Evolutionary conservation across 2,329 filamentous ascomycete species (phyloP), one percentile per base, ranked within the genome.

Genomic region (Volutella citrinella): DNA sequence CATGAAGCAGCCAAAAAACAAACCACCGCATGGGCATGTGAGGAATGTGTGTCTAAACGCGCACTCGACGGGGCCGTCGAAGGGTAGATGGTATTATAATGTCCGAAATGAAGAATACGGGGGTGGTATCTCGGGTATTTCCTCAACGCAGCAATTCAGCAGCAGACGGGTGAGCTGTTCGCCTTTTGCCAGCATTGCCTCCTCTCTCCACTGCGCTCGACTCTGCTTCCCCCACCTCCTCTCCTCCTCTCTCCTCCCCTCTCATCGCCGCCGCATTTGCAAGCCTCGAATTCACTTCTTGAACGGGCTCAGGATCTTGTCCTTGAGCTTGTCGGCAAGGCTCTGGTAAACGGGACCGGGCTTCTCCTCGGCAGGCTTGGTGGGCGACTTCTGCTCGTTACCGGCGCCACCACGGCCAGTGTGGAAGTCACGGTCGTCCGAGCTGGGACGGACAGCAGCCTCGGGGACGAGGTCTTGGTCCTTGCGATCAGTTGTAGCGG

Each of bases 401-500:
- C 76, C 77, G 9, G 71, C 74, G 38, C 77, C 77, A 51, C 77
- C 77, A 19, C 77, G 76, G 36, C 78, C 78, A 24, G 69, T 71
- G 61, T 81, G 76, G 57, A 68, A 73, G 52, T 76, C 71, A 38
- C 60, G 54, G 32, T 64, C 61, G 12, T 76, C 69, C 30, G 61
- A 59, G 51, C 64, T 69, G 18, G 66, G 62, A 17, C 74, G 71
- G 31, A 68, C 54, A 15, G 76, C 76, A 13, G 55, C 64, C 29
- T 74, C 70, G 26, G 78, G 75, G 13, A 81, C 52, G 24, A 74
- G 38, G 30, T 78, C 74, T 40, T 62, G 54, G 59, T 80, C 76
- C 17, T 55, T 60, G 49, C 75, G 72, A 29, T 58, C 52, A 9
- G 48, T 40, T 5, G 61, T 30, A 19, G 63, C 52, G 22, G 52